Evolutionary conservation across 345 rosid genomes (phyloP).

Genomic region (Arabidopsis arenosa): DNA sequence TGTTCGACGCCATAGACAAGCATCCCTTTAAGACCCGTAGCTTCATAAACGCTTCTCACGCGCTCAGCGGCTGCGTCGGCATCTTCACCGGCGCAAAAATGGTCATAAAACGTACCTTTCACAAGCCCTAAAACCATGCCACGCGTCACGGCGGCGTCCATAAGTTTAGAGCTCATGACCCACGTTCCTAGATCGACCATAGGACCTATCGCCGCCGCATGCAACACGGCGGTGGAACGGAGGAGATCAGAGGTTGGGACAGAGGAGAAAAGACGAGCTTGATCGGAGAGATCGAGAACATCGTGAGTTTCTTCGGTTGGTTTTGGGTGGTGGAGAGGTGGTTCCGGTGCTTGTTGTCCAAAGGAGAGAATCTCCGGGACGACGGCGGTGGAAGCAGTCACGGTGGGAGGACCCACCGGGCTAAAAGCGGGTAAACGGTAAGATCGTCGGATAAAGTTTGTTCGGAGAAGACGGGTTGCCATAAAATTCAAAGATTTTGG

Average conservation of each 20-base stretch:
- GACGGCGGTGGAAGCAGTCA: slow-evolving; percentile 52
- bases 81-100: slow-evolving; percentile 84
- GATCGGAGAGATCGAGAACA: slow-evolving; percentile 59
- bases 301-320: slow-evolving; percentile 19
- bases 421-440: slow-evolving; percentile 47
- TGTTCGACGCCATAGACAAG: slow-evolving; percentile 79
- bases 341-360: slow-evolving; percentile 41
- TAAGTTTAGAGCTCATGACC: slow-evolving; percentile 76
- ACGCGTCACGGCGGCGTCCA: slow-evolving; percentile 53
- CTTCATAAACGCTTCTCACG: slow-evolving; percentile 51
- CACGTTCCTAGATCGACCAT: slow-evolving; percentile 74
- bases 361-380: slow-evolving; percentile 39
- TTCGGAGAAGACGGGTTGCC: slow-evolving; percentile 57
- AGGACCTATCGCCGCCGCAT: slow-evolving; percentile 60
- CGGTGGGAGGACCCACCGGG: slow-evolving; percentile 53
- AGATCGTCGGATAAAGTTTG: slow-evolving; percentile 46
- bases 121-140: slow-evolving; percentile 48
- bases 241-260: slow-evolving; percentile 56
- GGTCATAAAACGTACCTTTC: slow-evolving; percentile 69
- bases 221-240: slow-evolving; percentile 59
- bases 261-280: slow-evolving; percentile 57
- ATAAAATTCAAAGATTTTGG: slow-evolving; percentile 45
- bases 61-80: slow-evolving; percentile 51
- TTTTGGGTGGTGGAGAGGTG: slow-evolving; percentile 42
- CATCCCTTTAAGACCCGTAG: slow-evolving; percentile 77